A percentile compares a stretch with the other conserved stretches of the same genome.
These are phyloP conservation scores for Alloteropsis angusta DNA, from an alignment of 202 grass and related monocot species.

Conservation along the genomic window DNA sequence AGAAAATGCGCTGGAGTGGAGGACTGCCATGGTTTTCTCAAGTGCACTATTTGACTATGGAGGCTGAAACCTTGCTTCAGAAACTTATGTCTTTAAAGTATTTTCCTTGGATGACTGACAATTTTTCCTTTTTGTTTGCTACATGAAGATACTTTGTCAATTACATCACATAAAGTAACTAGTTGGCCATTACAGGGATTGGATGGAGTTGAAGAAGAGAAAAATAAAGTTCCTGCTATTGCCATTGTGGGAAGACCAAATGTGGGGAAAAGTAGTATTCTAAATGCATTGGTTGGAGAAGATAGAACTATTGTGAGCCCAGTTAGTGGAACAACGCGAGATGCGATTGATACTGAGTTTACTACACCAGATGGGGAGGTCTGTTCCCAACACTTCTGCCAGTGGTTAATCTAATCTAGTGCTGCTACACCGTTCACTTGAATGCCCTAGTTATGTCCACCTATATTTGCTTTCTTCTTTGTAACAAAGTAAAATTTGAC, in stretches of 20 bases:
- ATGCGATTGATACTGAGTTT: constrained; percentile 95
- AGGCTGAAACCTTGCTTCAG: no score
- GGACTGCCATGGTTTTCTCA: background rate
- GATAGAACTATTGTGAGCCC: constrained; percentile 96
- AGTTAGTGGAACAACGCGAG: constrained; percentile 92
- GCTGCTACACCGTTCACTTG: background rate
- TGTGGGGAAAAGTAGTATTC: constrained; percentile 99
- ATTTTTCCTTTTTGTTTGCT: background rate
- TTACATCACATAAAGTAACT: constrained; percentile 4
- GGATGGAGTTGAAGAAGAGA: constrained; percentile 57
- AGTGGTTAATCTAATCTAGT: background rate
- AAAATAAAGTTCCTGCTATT: constrained; percentile 72
- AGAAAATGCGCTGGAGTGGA: background rate
- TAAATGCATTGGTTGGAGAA: constrained; percentile 93
- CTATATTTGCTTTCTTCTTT: background rate
- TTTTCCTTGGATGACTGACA: background rate
- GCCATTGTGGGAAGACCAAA: constrained; percentile 95
- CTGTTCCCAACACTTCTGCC: constrained; percentile 4
- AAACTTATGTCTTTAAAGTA: no score
- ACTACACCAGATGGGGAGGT: constrained; percentile 71
- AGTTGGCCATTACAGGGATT: constrained; percentile 32
- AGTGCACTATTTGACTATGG: background rate
- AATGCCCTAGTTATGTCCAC: background rate
- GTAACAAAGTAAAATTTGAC: background rate
- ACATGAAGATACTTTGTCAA: background rate